Conservation (phyloP, 2,329 filamentous ascomycete genomes). For the Trichoderma gracile region DNA sequence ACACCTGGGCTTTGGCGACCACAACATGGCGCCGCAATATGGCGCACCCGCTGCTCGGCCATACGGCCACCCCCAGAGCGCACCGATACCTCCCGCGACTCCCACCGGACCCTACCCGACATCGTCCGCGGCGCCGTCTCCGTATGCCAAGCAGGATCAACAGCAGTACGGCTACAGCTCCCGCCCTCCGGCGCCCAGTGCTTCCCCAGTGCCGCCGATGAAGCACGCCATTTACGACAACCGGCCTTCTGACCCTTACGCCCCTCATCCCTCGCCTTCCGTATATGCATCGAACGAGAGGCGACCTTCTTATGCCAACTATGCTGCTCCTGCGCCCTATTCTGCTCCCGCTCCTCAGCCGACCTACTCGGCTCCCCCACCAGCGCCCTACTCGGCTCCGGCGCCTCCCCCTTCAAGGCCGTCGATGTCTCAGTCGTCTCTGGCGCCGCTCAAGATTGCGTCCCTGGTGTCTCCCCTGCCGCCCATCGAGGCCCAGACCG, state of each 20-base stretch:
- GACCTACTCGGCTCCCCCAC: slow-evolving; percentile 30
- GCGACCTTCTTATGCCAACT: slow-evolving; percentile 37
- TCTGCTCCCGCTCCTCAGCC: slow-evolving; percentile 36
- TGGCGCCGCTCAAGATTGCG: slow-evolving; percentile 43
- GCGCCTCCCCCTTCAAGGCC: slow-evolving; percentile 28
- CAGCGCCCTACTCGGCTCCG: slow-evolving; percentile 26
- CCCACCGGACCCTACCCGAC: slow-evolving; percentile 40
- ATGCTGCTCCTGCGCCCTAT: slow-evolving; percentile 27
- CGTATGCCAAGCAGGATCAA: slow-evolving; percentile 43
- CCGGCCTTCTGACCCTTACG: slow-evolving; percentile 41
- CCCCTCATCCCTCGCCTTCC: slow-evolving; percentile 45
- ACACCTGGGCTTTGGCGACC: slow-evolving; percentile 42
- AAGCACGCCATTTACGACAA: slow-evolving; percentile 43
- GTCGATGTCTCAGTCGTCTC: slow-evolving; percentile 30
- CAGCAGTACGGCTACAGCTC: slow-evolving; percentile 42
- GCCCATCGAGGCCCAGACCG: slow-evolving; percentile 40
- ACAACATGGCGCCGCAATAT: slow-evolving; percentile 39
- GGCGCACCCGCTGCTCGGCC: slow-evolving; percentile 34
- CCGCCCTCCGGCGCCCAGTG: slow-evolving; percentile 36
- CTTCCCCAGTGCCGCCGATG: slow-evolving; percentile 36
- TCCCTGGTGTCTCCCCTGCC: slow-evolving; percentile 40
- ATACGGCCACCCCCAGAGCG: slow-evolving; percentile 42
- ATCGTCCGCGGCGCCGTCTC: slow-evolving; percentile 39
- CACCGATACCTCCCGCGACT: slow-evolving; percentile 39
- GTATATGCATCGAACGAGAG: slow-evolving; percentile 36